Evolutionary conservation across 306 rosid species (phyloP), one percentile per base, ranked within the genome.

Genomic region (Malus orientalis): DNA sequence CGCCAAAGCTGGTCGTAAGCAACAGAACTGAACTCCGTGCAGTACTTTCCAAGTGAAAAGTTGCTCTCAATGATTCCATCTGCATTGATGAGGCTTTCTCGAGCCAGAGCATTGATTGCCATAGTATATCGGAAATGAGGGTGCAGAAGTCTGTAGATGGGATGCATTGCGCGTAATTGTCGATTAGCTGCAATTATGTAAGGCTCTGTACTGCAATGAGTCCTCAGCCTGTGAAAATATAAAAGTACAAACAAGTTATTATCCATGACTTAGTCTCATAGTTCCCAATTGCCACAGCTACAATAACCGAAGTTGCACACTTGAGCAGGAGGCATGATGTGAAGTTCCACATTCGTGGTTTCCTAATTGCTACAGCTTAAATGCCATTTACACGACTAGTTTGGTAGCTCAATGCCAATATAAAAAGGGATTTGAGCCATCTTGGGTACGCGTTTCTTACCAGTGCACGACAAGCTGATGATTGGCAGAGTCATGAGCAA

Each of bases 51-150:
- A 6, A 58, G 85, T 44, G 88, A 67, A 63, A 85, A 85, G 5
- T 67, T 13, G 1, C 23, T 68, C 65, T 85, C 88, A n/a, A 85
- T 85, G 62, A 55, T 54, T n/a, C 85, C 85, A 22, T 57, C 85
- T 8, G 83, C 85, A 70, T 85, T 81, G 44, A 85, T 62, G 13
- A 85, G 88, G n/a, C 71, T 64, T 61, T 71, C 78, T 16, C 88
- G 78, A 3, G 81, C 88, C 5, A 79, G 64, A 15, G 88, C 83
- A 64, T 81, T 84, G 77, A 81, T 84, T 70, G 81, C 85, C 81
- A 84, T 64, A 5, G 87, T 85, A 32, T 81, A 85, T 49, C 88
- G 70, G 15, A 85, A 85, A 75, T 85, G 88, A 71, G 88, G 88
- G 27, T 47, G 88, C 49, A 85, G 47, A 51, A 85, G 74, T 69